Percentiles rank a stretch among this genome's conserved stretches.
Conservation (phyloP, 75 land plant species). For the Pinus albicaulis region DNA sequence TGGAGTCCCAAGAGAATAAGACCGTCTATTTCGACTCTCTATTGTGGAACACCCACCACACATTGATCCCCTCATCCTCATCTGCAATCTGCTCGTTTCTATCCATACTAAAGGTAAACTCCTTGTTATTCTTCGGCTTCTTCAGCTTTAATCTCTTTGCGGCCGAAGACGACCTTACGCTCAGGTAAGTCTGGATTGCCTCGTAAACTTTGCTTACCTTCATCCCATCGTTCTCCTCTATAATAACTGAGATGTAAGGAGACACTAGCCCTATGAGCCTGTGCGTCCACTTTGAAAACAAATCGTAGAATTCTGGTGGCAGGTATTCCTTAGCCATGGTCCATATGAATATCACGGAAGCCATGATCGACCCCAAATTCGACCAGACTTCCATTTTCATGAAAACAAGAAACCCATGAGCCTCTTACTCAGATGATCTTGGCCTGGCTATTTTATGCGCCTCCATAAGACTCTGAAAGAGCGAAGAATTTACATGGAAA, state of each 20-base stretch:
- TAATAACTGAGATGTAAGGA: conserved; percentile 15
- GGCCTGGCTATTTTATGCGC: too few species aligned
- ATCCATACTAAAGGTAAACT: conserved; percentile 12
- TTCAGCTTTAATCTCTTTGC: conserved; percentile 5
- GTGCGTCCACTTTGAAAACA: conserved; percentile 9
- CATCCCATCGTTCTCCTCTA: conserved; percentile 19
- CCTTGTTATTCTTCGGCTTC: conserved; percentile 10
- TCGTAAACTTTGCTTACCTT: conserved; percentile 15
- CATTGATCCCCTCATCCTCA: conserved; percentile 11
- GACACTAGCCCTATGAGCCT: conserved; percentile 13
- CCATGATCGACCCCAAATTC: conserved; percentile 6
- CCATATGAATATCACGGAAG: conserved; percentile 9
- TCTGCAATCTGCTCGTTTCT: conserved; percentile 18
- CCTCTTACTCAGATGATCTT: too few species aligned
- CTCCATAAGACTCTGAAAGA: too few species aligned
- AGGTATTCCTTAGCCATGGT: conserved; percentile 12
- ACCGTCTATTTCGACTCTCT: conserved; percentile 1
- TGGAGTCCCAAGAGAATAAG: not conserved
- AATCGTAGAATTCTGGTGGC: conserved; percentile 23
- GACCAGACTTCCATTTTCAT: conserved; percentile 2
- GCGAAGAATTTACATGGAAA: too few species aligned
- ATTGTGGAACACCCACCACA: conserved; percentile 12
- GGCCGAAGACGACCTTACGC: not conserved
- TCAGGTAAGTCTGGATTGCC: conserved; percentile 14
- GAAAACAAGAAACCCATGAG: too few species aligned